These are phyloP conservation scores for Protomyces arabidopsidicola DNA, from an alignment of 1,139 yeast species.

Conservation along the genomic window DNA sequence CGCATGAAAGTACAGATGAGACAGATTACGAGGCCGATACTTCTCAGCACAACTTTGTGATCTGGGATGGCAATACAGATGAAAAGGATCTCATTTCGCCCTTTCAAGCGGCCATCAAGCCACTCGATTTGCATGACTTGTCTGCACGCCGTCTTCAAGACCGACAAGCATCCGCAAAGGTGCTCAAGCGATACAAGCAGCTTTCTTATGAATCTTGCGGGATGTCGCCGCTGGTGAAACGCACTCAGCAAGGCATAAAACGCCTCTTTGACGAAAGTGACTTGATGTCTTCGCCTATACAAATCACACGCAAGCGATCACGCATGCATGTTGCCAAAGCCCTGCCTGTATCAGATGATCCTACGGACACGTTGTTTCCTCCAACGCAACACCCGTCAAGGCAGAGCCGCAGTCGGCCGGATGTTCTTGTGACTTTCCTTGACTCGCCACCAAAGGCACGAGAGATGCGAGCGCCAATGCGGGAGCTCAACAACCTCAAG, in stretches of 20 bases:
- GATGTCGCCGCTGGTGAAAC: background rate
- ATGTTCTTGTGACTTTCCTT: too few relatives aligned
- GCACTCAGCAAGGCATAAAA: background rate
- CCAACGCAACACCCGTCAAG: background rate
- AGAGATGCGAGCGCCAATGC: conserved; percentile 2
- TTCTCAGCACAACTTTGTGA: conserved; percentile 5
- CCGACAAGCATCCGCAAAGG: background rate
- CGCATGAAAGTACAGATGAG: background rate
- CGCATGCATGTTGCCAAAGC: background rate
- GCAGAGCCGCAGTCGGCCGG: background rate
- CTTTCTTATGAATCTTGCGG: background rate
- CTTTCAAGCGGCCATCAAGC: background rate
- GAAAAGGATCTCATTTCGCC: conserved; percentile 13
- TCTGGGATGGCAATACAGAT: conserved; percentile 4
- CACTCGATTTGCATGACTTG: background rate
- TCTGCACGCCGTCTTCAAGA: background rate
- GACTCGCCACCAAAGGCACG: background rate
- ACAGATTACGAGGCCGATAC: conserved; percentile 13
- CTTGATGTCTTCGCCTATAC: background rate
- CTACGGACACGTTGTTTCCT: background rate
- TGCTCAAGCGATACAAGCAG: background rate
- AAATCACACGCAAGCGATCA: background rate
- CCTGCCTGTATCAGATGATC: background rate
- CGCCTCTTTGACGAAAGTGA: background rate
- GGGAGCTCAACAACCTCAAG: conserved; percentile 14